Base-by-base conservation (phyloP, 345 rosid genomes). In the Gossypium longicalyx region DNA sequence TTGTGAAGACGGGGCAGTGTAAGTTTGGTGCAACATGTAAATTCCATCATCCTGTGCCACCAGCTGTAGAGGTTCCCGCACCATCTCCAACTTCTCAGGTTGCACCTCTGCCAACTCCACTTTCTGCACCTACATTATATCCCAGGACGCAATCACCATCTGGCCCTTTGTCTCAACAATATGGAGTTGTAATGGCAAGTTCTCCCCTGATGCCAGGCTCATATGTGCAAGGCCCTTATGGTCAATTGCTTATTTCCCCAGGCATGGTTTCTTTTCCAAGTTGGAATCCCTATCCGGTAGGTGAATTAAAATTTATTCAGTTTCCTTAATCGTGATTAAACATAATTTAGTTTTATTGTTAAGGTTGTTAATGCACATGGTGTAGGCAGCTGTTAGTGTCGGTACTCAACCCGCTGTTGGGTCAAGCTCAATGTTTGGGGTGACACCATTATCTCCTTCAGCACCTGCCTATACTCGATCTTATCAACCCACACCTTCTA, bases 21-120 rank as follows among this genome's bases (percentile, higher is more conserved):
- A 95, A 95, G 77, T 96, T 93, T 74, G 97, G 93, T 53, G 73
- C 83, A 9, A 89, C 97, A 0, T 93, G 98, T 79, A 93, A 93
- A 77, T 96, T 88, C 78, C 88, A 93, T 81, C 99, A 96, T 80
- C 97, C 99, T 3, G 88, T 77, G 53, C 90, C 91, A 47, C 86
- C 84, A 9, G 82, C 83, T 57, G 45, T 82, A 19, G 90, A 83
- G 64, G 74, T 83, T 78, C 89, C 87, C 56, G 70, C 83, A 4
- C 93, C 82, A 58, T 74, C 94, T 76, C 78, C 79, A 3, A 73
- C 88, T 16, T 78, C 87, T 19, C 91, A 85, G 81, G 84, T 82
- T 73, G 80, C 86, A 54, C 84, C 87, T 23, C 29, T 76, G 66
- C 89, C 87, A 57, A 29, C 82, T 10, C 83, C 86, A 12, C 68